Conservation (phyloP, 345 rosid species). For the Camelina neglecta region DNA sequence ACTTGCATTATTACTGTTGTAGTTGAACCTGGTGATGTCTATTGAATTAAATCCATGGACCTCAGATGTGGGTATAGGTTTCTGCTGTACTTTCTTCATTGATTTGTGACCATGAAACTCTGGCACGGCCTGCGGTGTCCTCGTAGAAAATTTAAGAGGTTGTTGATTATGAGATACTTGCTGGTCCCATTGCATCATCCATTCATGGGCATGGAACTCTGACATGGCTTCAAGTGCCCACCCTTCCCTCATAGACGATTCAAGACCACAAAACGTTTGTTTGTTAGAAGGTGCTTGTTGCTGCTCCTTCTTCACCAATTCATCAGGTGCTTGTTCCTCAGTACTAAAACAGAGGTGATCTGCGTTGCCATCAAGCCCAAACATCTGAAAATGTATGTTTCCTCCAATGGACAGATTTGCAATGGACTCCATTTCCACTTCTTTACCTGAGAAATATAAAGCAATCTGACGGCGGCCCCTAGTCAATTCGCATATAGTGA, state of each 20-base stretch:
- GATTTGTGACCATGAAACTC: neutral
- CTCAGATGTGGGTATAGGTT: neutral
- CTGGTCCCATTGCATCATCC: no score
- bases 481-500: conserved; percentile 3
- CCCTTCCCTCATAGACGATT: no score
- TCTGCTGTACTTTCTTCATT: neutral
- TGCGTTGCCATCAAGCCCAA: conserved; percentile 4
- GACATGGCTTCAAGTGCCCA: no score
- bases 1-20: conserved; percentile 1
- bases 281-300: no score
- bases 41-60: neutral
- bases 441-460: neutral
- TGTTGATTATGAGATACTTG: no score
- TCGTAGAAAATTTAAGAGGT: neutral
- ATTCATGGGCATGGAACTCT: no score
- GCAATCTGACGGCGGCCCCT: neutral
- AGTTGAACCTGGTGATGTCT: neutral
- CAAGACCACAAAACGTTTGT: no score
- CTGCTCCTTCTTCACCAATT: no score
- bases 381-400: neutral
- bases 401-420: conserved; percentile 2
- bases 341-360: conserved; percentile 12
- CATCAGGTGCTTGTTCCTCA: neutral
- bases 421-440: neutral
- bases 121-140: neutral